Base-by-base conservation (phyloP, 192 early-diverging fungal genomes). In the Coemansia erecta region DNA sequence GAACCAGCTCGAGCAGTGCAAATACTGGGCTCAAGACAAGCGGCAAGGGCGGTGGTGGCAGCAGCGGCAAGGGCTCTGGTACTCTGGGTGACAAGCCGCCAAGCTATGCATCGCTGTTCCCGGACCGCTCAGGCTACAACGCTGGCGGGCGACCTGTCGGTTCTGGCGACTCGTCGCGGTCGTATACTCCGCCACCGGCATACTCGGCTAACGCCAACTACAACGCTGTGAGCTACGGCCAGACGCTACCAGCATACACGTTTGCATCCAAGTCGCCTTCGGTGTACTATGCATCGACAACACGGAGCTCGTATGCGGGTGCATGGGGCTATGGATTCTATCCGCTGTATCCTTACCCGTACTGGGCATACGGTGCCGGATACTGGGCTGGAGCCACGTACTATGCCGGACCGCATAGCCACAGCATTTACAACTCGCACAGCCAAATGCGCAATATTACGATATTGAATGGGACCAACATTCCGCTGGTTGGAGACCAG, bases 261-360 rank as follows among this genome's bases (percentile, higher is more conserved):
- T 55, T 78, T 28, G 39, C 31, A 3, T 55, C 54, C 1, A 66
- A 63, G 4, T 24, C 75, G 31, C 75, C 75, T 8, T 26, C 61
- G 0, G 41, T 62, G 14, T 78, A 78, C 69, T 78, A 78, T 24
- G 69, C 69, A 3, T 61, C 75, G 40, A 50, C 69, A 3, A 48
- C 58, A 35, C 57, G 75, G 15, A 46, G 37, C 3, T 17, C 37
- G 28, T 78, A 78, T 51, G 60, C 69, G 28, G 75, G 75, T 0
- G 68, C 75, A 1, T 78, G 75, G 75, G 75, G 75, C 17, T 78
- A 78, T 35, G 75, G 75, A 10, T 78, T 58, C 23, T 78, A 78
- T 37, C 75, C 75, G 2, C 58, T 78, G 8, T 78, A 61, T 35
- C 75, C 75, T 10, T 78, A 78, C 21, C 75, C 75, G 6, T 78